Conservation (phyloP, 352 stramenopile genomes). For the Pythium chondricola region DNA sequence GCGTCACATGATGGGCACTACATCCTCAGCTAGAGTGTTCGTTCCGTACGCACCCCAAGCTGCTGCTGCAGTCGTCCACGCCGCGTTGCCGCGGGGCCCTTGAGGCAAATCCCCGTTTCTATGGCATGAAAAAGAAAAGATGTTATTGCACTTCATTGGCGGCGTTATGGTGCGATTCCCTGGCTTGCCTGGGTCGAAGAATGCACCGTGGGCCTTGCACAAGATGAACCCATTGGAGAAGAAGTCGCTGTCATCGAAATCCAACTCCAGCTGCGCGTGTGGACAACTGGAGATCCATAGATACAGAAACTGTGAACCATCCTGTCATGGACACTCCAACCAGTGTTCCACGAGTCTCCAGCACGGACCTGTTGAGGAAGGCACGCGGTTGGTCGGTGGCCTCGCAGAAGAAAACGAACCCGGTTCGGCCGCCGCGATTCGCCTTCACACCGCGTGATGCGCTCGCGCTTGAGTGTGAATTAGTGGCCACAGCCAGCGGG, state of each 20-base stretch:
- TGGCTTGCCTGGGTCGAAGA: slow-evolving; percentile 77
- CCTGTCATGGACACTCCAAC: too few relatives aligned
- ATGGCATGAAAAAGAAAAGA: not conserved
- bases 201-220: slow-evolving; percentile 75
- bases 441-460: too few relatives aligned
- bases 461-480: too few relatives aligned
- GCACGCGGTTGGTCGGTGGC: slow-evolving; percentile 33
- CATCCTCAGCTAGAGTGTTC: not conserved
- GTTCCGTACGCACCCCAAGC: slow-evolving; percentile 2
- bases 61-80: slow-evolving; percentile 10
- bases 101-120: slow-evolving; percentile 60
- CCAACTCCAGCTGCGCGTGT: slow-evolving; percentile 65
- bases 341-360: not conserved
- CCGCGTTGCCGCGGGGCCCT: slow-evolving; percentile 36
- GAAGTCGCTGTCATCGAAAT: slow-evolving; percentile 79
- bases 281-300: slow-evolving; percentile 32
- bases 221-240: slow-evolving; percentile 74
- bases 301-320: not conserved
- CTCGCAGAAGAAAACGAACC: slow-evolving; percentile 61
- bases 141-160: too few relatives aligned
- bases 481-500: slow-evolving; percentile 15
- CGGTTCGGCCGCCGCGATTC: slow-evolving; percentile 32
- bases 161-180: too few relatives aligned
- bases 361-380: slow-evolving; percentile 37
- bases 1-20: too few relatives aligned